Evolutionary conservation across 2,329 filamentous ascomycete species (phyloP).

Genomic region (Apiospora arundinis): DNA sequence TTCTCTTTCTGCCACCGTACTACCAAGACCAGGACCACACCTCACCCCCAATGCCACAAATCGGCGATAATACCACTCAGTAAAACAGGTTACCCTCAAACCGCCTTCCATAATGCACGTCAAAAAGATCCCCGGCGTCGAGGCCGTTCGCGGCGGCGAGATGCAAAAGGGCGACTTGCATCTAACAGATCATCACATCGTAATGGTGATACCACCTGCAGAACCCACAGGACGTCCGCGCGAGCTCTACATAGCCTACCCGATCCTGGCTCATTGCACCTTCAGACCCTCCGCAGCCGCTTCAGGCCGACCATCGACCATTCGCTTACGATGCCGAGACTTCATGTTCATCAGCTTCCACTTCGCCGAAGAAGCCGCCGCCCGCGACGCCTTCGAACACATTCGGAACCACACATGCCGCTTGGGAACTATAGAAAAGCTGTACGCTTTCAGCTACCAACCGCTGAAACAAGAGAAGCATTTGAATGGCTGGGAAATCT

Average conservation of each 20-base stretch:
- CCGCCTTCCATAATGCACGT: conserved; percentile 33
- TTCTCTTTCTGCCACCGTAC: not conserved
- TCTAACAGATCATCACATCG: conserved; percentile 67
- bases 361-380: conserved; percentile 75
- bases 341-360: conserved; percentile 94
- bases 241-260: conserved; percentile 94
- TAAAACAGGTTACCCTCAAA: not conserved
- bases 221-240: conserved; percentile 43
- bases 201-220: conserved; percentile 40
- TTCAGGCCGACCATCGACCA: conserved; percentile 76
- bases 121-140: conserved; percentile 63
- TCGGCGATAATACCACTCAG: not conserved
- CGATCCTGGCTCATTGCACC: conserved; percentile 83
- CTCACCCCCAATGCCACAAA: conserved; percentile 7
- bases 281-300: conserved; percentile 75
- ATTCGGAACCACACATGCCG: conserved; percentile 83
- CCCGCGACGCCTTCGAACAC: conserved; percentile 85
- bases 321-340: conserved; percentile 88
- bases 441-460: conserved; percentile 89
- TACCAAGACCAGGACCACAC: not conserved
- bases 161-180: conserved; percentile 63
- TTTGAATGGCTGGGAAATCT: conserved; percentile 82
- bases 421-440: conserved; percentile 81
- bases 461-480: conserved; percentile 75
- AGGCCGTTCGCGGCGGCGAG: conserved; percentile 65